Evolutionary conservation across 768 basidiomycete species (phyloP), one percentile per base, ranked within the genome.

Genomic region (Polyporus arcularius): DNA sequence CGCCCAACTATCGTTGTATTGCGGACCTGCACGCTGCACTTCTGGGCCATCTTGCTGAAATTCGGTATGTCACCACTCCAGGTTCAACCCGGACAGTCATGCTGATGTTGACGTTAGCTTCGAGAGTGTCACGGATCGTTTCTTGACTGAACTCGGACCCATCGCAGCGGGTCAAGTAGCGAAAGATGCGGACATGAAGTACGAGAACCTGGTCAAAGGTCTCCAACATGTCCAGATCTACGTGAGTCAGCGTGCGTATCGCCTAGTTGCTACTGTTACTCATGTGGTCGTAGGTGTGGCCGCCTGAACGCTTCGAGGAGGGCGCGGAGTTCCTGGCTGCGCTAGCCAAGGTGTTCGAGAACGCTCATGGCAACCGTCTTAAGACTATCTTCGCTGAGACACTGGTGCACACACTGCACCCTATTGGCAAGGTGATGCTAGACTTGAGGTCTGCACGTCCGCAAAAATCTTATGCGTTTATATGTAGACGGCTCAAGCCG

Each of bases 271-370:
- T 40, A 38, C 16, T 43, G 21, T 45, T 59, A 18, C 4, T 12
- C 35, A 39, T 21, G 1, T 9, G 9, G 12, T 14, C n/a, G 4
- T 18, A 93, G 91, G 94, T 96, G 46, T 97, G 93, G 86, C 95
- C 95, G 2, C 90, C 92, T 14, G 91, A 94, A 70, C 87, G 90
- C 4, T 95, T 97, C 59, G 95, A 97, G 70, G 90, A 95, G 72
- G 92, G 90, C 3, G 89, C 94, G 3, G 95, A 98, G 66, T 97
- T 96, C 66, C 75, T 97, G 74, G 88, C 92, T 61, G 84, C 86
- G 7, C 74, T 97, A 16, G 89, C 94, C 3, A 90, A 88, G 67
- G 87, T 89, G 0, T 97, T 92, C 67, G 86, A 84, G 46, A 85
- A 92, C 65, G 86, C 92, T 0, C 94, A 96, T 67, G 95, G 96